Base-by-base conservation (phyloP, 495 filamentous ascomycete species). In the Penicillium cataractarum region DNA sequence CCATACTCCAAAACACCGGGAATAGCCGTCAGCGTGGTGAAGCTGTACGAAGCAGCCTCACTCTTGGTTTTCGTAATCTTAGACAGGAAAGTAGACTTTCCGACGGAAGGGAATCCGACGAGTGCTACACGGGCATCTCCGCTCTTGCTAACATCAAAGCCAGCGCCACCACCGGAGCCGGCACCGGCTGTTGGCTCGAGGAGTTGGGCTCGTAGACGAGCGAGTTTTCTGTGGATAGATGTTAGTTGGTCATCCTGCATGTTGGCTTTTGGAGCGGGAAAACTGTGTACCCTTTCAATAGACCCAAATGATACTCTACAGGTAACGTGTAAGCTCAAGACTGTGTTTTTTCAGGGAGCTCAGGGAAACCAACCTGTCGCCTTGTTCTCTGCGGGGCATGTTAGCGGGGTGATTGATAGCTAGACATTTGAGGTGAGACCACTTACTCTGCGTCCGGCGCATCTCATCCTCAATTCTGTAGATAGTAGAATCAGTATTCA, bases 41-140 rank as follows among this genome's bases (percentile, higher is more conserved):
- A 99, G 58, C 92, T 89, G 76, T 99, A 99, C 0, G 95, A 90
- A 3, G 96, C 96, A 33, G 97, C 92, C 74, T 97, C 95, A 64
- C 92, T 95, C 74, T 92, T 96, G 29, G 96, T 99, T 76, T 97
- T 98, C 58, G 96, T 99, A 77, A 99, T 97, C 72, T 99, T 98
- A 60, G 96, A 97, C 31, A 99, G 78, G 69, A 99, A 97, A 0
- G 96, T 99, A 9, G 96, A 99, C 79, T 99, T 99, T 70, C 96
- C 96, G 49, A 99, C 96, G 1, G 96, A 99, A 0, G 96, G 96
- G 65, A 99, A 98, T 44, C 96, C 96, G 55, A 99, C 96, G 17
- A 99, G 86, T 1, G 96, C 94, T 72, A 99, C 97, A 59, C 96
- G 90, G 0, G 96, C 96, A 80, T 99, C 96, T 65, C 96, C 96